Base-by-base conservation (phyloP, 1,139 yeast genomes). In the Zygosaccharomyces sapae region DNA sequence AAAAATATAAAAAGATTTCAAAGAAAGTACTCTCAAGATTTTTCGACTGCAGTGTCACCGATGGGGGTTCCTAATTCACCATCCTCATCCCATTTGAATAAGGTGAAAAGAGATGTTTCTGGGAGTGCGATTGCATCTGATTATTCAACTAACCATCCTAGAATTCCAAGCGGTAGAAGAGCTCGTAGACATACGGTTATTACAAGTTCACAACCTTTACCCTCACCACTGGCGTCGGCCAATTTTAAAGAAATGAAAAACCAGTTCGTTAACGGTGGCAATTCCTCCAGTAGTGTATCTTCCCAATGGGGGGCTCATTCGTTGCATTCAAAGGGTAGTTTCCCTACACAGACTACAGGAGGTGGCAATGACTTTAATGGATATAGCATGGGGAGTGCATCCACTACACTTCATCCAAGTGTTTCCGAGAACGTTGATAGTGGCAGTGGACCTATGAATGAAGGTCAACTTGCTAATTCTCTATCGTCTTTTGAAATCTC, bases 141-240 rank as follows among this genome's bases (percentile, higher is more conserved):
- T 16, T 40, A 44, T 24, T 34, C 33, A 19, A 12, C 40, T 27
- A 8, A 29, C 10, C 22, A 35, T 37, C 49, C 49, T 30, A 45
- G 37, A 37, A 45, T 49, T 2, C 49, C 52, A 22, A 41, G 48
- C n/a, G 10, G 20, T 31, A 70, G 87, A 51, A 71, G 84, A 48
- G 72, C 87, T 22, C 75, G 96, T 59, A 71, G 95, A 41, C 81
- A 81, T 53, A 82, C 95, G 0, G 69, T 88, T 35, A 83, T 90
- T 43, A 86, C 95, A 0, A 96, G 92, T 1, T 83, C 92, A 0
- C 92, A 85, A 62, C 95, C 96, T n/a, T 70, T 87, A 45, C 94
- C 95, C 1, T 82, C 90, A 0, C 92, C 95, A 2, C 71, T 86
- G 49, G 72, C 79, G 53, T 73, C 80, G 0, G 72, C 69, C 3